A percentile compares a stretch with the other conserved stretches of the same genome.
phyloP scores from a whole-genome alignment of 805 yeast genomes.

The Peterozyma xylosa region DNA sequence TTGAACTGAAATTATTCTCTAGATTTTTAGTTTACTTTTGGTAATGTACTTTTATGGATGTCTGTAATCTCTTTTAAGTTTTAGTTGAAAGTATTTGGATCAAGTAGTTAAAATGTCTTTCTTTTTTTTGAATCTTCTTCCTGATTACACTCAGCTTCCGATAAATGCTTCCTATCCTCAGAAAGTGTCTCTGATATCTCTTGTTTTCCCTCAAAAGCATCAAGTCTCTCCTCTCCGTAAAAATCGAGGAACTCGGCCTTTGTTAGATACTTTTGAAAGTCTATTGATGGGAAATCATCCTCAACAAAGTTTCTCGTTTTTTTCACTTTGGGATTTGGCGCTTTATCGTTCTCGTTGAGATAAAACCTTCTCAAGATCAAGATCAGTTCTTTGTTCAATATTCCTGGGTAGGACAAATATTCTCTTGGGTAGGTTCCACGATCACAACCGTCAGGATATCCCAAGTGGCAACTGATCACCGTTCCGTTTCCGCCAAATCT shows the following conservation, averaged over 20 bases:
- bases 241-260: constrained; percentile 39
- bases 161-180: too few relatives aligned
- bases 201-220: neutral
- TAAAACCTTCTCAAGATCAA: constrained; percentile 77
- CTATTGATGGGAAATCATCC: constrained; percentile 52
- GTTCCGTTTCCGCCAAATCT: constrained; percentile 97
- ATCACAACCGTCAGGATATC: constrained; percentile 45
- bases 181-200: too few relatives aligned
- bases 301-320: constrained; percentile 54
- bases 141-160: too few relatives aligned
- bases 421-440: constrained; percentile 15
- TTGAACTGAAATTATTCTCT: neutral
- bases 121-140: neutral
- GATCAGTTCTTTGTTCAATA: constrained; percentile 75
- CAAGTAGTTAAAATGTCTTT: neutral
- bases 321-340: constrained; percentile 76
- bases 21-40: neutral
- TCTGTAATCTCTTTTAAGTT: neutral
- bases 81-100: too few relatives aligned
- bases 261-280: constrained; percentile 46
- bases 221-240: constrained; percentile 35
- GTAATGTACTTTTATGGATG: neutral
- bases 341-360: constrained; percentile 74
- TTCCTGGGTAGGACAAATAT: constrained; percentile 67
- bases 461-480: constrained; percentile 26